Percentiles rank a stretch among this genome's conserved stretches.
Evolutionary conservation across 768 basidiomycete genomes (phyloP).

Genomic region (Mycena indigotica): DNA sequence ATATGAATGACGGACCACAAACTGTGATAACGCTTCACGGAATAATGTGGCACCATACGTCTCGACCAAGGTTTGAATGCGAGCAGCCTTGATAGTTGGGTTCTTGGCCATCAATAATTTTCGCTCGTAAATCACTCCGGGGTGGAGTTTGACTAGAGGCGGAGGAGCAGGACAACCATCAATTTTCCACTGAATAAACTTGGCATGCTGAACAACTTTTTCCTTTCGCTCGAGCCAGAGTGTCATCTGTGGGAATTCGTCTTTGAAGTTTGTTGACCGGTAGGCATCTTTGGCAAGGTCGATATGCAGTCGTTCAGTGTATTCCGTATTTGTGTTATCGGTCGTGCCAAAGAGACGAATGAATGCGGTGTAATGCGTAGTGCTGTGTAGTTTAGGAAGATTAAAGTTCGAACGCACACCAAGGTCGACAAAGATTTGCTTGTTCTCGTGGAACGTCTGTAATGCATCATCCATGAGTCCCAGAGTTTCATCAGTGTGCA

Average conservation of each 20-base stretch:
- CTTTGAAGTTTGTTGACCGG: constrained; percentile 26
- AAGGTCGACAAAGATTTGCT: constrained; percentile 8
- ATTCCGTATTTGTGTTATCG: constrained; percentile 38
- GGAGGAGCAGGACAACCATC: constrained; percentile 12
- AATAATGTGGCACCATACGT: constrained; percentile 34
- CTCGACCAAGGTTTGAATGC: constrained; percentile 17
- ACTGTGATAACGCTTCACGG: constrained; percentile 29
- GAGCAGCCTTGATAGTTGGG: constrained; percentile 27
- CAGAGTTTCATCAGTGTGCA: constrained; percentile 1
- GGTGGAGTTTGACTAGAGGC: constrained; percentile 3
- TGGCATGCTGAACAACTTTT: constrained; percentile 28
- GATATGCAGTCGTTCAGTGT: constrained; percentile 28
- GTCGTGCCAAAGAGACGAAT: constrained; percentile 31
- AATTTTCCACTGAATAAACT: constrained; percentile 32
- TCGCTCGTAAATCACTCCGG: constrained; percentile 13
- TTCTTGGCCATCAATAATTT: constrained; percentile 28
- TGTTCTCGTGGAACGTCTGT: background rate
- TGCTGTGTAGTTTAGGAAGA: constrained; percentile 37
- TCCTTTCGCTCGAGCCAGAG: constrained; percentile 39
- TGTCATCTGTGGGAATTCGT: constrained; percentile 43
- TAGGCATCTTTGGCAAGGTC: constrained; percentile 34
- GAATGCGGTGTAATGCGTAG: constrained; percentile 27
- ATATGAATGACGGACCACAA: constrained; percentile 23
- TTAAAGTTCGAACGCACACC: constrained; percentile 32
- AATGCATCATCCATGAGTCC: background rate